These are phyloP conservation scores for Kodamaea hsintzibuensis DNA, from an alignment of 805 yeast genomes.

Conservation along the genomic window DNA sequence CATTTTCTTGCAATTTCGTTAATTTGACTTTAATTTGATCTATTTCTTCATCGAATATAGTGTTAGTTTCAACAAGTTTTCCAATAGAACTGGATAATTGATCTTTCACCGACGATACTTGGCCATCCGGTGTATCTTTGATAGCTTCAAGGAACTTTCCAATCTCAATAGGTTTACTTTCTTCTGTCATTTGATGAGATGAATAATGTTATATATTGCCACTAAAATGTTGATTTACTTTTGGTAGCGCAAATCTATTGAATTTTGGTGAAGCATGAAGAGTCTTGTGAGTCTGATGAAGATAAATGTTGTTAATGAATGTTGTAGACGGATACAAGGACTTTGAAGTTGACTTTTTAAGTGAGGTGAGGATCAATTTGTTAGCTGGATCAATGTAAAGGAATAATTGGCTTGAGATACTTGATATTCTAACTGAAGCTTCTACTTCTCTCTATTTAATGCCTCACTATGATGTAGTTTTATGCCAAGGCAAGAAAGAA, in stretches of 20 bases:
- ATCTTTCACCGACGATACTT: constrained; percentile 13
- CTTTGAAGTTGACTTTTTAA: no score
- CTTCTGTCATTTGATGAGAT: constrained; percentile 6
- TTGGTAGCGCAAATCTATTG: background rate
- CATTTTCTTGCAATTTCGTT: constrained; percentile 16
- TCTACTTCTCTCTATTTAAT: no score
- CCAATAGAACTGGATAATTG: constrained; percentile 36
- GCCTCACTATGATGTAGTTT: no score
- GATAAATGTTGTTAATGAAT: no score
- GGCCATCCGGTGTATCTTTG: constrained; percentile 51
- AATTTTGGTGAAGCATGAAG: no score
- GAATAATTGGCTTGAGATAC: no score
- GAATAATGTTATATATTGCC: background rate
- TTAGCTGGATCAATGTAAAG: no score
- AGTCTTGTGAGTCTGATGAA: no score
- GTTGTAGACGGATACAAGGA: no score
- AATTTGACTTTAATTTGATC: constrained; percentile 16
- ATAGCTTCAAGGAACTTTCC: constrained; percentile 52
- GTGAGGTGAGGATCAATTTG: no score
- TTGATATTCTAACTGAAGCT: no score
- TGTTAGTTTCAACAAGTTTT: constrained; percentile 55
- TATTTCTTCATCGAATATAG: constrained; percentile 45
- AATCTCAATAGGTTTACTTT: constrained; percentile 9
- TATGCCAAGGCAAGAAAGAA: no score
- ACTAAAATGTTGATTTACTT: background rate